Evolutionary conservation across 139 green algal species (phyloP).

Genomic region (Zygnema cylindricum): DNA sequence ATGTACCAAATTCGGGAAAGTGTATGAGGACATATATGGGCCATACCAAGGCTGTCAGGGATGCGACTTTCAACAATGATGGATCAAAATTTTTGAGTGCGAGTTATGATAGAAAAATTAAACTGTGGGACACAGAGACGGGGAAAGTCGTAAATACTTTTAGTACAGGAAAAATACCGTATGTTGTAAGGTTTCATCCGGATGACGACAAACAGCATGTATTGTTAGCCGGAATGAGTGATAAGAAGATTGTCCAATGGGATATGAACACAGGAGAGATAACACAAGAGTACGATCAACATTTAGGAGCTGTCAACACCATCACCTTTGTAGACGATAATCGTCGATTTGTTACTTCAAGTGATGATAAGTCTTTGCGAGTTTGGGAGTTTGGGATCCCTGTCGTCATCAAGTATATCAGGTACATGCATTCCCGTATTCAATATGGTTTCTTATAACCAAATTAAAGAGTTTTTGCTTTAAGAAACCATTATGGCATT

Average conservation of each 20-base stretch:
- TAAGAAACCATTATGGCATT: neutral
- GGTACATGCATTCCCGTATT: too few species aligned
- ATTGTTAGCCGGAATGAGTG: slow-evolving; percentile 83
- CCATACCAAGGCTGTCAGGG: slow-evolving; percentile 89
- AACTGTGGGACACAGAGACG: slow-evolving; percentile 98
- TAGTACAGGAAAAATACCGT: slow-evolving; percentile 69
- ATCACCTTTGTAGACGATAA: slow-evolving; percentile 96
- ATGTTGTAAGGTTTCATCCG: slow-evolving; percentile 89
- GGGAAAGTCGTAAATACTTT: slow-evolving; percentile 74
- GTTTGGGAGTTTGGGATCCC: slow-evolving; percentile 99
- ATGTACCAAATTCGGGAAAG: slow-evolving; percentile 82
- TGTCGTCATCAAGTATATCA: slow-evolving; percentile 75
- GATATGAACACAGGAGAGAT: slow-evolving; percentile 87
- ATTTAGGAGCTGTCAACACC: slow-evolving; percentile 94
- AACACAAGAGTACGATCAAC: slow-evolving; percentile 96
- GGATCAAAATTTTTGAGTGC: slow-evolving; percentile 85
- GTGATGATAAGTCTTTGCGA: slow-evolving; percentile 95
- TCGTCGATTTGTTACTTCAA: slow-evolving; percentile 62
- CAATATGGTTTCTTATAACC: too few species aligned
- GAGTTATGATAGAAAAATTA: slow-evolving; percentile 78
- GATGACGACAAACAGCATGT: slow-evolving; percentile 89
- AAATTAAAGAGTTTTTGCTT: slow-evolving; percentile 24
- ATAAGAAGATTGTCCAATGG: slow-evolving; percentile 91
- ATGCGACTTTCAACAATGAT: slow-evolving; percentile 90
- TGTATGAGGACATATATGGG: slow-evolving; percentile 96